phyloP scores from a whole-genome alignment of 2,329 filamentous ascomycete species.

The Phialocephala subalpina region DNA sequence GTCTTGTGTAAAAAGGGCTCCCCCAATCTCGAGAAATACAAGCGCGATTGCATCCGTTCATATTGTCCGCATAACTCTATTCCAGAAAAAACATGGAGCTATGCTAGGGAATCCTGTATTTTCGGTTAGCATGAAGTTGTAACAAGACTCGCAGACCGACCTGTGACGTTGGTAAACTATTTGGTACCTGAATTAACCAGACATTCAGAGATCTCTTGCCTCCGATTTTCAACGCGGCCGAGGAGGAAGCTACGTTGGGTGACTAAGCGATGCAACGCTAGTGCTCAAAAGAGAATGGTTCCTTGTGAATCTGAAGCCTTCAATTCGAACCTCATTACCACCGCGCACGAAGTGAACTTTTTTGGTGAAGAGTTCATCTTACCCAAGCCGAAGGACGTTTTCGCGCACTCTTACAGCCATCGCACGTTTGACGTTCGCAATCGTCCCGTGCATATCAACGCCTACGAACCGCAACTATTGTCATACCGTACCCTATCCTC shows the following conservation, averaged over 20 bases:
- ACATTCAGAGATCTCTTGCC: neutral
- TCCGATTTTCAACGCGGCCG: neutral
- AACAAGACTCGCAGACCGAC: neutral
- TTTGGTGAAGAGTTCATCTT: slow-evolving; percentile 3
- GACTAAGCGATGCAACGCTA: neutral
- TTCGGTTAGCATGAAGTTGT: neutral
- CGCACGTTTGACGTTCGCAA: neutral
- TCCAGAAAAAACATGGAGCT: neutral
- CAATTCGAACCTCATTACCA: slow-evolving; percentile 2
- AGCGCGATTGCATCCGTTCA: slow-evolving; percentile 46
- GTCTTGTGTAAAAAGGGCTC: slow-evolving; percentile 28
- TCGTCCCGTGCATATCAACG: neutral
- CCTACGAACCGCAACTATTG: neutral
- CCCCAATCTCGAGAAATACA: slow-evolving; percentile 39
- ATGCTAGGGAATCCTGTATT: neutral
- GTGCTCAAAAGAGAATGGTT: neutral
- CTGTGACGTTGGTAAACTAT: neutral
- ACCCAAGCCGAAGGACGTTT: neutral
- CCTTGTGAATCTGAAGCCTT: neutral
- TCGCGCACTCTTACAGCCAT: neutral
- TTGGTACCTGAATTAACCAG: neutral
- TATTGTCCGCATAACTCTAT: slow-evolving; percentile 29
- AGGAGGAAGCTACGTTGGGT: neutral
- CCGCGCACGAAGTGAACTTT: slow-evolving; percentile 1
- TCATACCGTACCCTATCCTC: slow-evolving; percentile 3